Conservation (phyloP, 768 basidiomycete genomes). For the Lepiota brunneoincarnata region DNA sequence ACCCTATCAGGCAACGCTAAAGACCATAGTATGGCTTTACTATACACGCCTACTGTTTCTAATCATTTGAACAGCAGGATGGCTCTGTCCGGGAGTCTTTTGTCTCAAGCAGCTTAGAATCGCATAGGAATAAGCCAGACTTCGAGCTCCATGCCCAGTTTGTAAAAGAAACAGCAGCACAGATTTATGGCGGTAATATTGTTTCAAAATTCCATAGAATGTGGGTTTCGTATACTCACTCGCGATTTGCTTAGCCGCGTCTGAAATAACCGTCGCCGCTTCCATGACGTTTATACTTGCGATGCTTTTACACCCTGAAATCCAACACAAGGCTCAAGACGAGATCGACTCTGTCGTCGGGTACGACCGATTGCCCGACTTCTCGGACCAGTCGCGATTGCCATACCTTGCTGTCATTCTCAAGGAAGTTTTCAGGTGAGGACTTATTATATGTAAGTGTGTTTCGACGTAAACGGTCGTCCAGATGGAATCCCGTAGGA, state of each 20-base stretch:
- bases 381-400: conserved; percentile 14
- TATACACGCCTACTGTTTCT: not conserved
- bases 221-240: not conserved
- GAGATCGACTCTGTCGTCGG: conserved; percentile 22
- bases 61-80: no score
- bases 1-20: not conserved
- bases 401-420: conserved; percentile 18
- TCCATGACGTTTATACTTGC: conserved; percentile 1
- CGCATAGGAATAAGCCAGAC: not conserved
- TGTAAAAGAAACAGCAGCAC: not conserved
- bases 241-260: not conserved
- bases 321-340: conserved; percentile 16
- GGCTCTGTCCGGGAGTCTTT: not conserved
- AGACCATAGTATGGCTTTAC: not conserved
- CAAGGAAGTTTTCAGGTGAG: conserved; percentile 18
- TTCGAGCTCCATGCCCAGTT: not conserved
- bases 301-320: conserved; percentile 11
- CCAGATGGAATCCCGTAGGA: no score
- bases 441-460: no score
- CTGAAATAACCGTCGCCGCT: not conserved
- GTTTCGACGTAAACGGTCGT: no score
- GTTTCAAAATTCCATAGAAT: no score
- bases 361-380: conserved; percentile 17
- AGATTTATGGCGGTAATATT: conserved; percentile 1
- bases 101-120: not conserved